phyloP scores from a whole-genome alignment of 352 stramenopile species.

The Globisporangium viniferum region DNA sequence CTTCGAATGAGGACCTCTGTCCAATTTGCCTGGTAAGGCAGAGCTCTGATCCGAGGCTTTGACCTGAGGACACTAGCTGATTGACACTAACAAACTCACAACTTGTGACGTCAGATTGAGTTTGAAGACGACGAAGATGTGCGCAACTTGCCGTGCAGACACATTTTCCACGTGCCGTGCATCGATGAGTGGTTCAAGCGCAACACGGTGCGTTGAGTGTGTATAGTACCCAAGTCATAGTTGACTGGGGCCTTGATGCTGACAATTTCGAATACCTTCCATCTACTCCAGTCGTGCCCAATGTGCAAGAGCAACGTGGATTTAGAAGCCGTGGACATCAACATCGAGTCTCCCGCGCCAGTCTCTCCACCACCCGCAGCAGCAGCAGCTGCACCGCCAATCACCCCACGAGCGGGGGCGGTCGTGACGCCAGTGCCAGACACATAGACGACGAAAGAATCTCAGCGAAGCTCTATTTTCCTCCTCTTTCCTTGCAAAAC shows the following conservation, averaged over 20 bases:
- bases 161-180: slow-evolving; percentile 89
- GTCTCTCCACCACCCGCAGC: neutral
- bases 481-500: no score
- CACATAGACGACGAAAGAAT: neutral
- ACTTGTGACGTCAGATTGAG: slow-evolving; percentile 39
- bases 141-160: slow-evolving; percentile 76
- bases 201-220: slow-evolving; percentile 62
- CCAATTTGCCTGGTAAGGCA: slow-evolving; percentile 66
- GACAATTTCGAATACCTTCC: neutral
- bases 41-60: neutral
- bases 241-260: neutral
- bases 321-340: slow-evolving; percentile 43
- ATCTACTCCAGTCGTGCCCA: slow-evolving; percentile 47
- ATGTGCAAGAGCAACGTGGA: slow-evolving; percentile 85
- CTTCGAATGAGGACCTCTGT: slow-evolving; percentile 56
- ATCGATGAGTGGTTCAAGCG: slow-evolving; percentile 87
- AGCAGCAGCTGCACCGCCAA: neutral
- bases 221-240: neutral
- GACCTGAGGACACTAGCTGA: no score
- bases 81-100: no score
- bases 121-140: slow-evolving; percentile 77
- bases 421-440: slow-evolving; percentile 35
- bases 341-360: slow-evolving; percentile 20
- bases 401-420: slow-evolving; percentile 23
- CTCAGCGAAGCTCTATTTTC: neutral